phyloP scores from a whole-genome alignment of 306 rosid genomes.

The Malus sieversii region DNA sequence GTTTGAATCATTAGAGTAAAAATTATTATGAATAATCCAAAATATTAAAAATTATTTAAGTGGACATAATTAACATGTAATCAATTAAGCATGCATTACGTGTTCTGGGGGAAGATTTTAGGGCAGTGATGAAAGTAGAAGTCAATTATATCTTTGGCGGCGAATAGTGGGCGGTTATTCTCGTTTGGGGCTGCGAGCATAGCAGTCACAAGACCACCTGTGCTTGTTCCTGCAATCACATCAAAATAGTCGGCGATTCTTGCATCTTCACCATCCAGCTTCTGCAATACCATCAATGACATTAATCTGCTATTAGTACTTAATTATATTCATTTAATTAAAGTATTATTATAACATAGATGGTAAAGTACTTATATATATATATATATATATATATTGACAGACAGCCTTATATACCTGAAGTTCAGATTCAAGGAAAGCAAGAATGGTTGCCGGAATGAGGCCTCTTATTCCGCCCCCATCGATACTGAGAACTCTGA shows the following conservation, averaged over 20 bases:
- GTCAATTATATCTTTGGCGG: conserved; percentile 47
- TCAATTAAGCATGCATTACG: neutral
- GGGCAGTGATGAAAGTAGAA: conserved; percentile 49
- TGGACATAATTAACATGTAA: neutral
- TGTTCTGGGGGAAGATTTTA: conserved; percentile 41
- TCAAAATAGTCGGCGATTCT: conserved; percentile 46
- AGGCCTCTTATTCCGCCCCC: conserved; percentile 74
- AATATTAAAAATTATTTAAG: neutral
- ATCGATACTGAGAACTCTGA: conserved; percentile 66
- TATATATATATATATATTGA: too few species aligned
- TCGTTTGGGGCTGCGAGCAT: conserved; percentile 53
- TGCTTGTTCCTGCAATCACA: conserved; percentile 63
- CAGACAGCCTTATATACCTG: conserved; percentile 21
- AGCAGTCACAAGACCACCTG: conserved; percentile 58
- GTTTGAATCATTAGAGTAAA: neutral
- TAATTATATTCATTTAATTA: too few species aligned
- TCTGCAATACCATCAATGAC: conserved; percentile 15
- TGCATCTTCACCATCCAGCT: conserved; percentile 56
- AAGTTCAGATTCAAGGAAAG: conserved; percentile 50
- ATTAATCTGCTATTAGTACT: neutral
- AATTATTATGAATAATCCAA: neutral
- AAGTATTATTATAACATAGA: too few species aligned
- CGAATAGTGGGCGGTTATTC: conserved; percentile 39
- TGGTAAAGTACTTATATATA: too few species aligned
- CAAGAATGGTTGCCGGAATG: conserved; percentile 49